Evolutionary conservation across 768 basidiomycete species (phyloP).

Genomic region (Phlegmacium glaucopus): DNA sequence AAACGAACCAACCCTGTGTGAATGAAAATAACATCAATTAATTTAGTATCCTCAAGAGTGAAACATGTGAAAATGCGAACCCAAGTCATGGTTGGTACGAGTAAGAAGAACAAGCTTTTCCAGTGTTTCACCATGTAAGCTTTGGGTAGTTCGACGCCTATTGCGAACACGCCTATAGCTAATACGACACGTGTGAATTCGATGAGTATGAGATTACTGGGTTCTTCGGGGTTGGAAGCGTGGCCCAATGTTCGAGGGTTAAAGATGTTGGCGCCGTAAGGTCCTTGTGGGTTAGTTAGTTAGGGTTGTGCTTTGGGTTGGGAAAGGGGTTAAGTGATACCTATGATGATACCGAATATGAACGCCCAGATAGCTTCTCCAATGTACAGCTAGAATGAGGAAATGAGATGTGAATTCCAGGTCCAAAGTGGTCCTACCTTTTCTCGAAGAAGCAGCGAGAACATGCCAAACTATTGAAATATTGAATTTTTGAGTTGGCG

Average conservation of each 20-base stretch:
- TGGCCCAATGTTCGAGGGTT: conserved; percentile 76
- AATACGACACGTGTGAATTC: conserved; percentile 92
- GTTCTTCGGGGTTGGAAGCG: conserved; percentile 51
- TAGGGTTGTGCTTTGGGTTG: conserved; percentile 4
- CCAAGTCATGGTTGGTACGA: conserved; percentile 83
- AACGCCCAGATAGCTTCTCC: conserved; percentile 98
- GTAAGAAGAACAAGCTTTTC: conserved; percentile 82
- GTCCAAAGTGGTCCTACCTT: conserved; percentile 45
- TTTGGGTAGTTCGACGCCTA: conserved; percentile 96
- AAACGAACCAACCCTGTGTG: conserved; percentile 92
- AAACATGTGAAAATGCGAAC: conserved; percentile 44
- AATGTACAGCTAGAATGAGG: conserved; percentile 68
- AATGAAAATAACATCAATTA: no score
- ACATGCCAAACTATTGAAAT: conserved; percentile 80
- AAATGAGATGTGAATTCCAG: background rate
- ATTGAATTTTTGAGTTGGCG: background rate
- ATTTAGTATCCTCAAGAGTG: background rate
- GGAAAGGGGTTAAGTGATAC: conserved; percentile 26
- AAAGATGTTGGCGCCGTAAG: conserved; percentile 79
- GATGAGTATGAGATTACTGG: conserved; percentile 64
- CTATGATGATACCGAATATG: conserved; percentile 87
- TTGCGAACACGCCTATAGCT: conserved; percentile 97
- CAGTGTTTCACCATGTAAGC: conserved; percentile 94
- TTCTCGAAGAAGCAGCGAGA: conserved; percentile 88
- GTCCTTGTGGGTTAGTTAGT: conserved; percentile 43